Conservation (phyloP, 106 monocot genomes). For the Ottelia alismoides region DNA sequence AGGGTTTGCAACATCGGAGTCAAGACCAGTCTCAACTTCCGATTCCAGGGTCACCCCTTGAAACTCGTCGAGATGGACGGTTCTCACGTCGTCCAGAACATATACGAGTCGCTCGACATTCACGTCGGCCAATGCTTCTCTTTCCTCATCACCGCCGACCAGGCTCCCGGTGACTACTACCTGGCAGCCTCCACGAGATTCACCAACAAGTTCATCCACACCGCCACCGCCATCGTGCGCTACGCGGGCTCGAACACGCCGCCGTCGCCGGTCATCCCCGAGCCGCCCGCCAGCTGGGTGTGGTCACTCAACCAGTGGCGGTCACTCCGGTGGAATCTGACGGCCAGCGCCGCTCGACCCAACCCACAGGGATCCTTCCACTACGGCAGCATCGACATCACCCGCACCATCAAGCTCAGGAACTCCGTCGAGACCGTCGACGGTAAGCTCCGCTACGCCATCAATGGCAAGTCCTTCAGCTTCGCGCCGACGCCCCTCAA, state of each 20-base stretch:
- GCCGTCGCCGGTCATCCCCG: slow-evolving; percentile 21
- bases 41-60: slow-evolving; percentile 41
- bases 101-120: slow-evolving; percentile 24
- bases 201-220: slow-evolving; percentile 15
- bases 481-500: slow-evolving; percentile 21
- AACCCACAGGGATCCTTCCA: slow-evolving; percentile 49
- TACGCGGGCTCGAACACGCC: slow-evolving; percentile 19
- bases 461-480: slow-evolving; percentile 35
- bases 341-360: slow-evolving; percentile 36
- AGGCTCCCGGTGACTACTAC: slow-evolving; percentile 33
- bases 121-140: slow-evolving; percentile 44
- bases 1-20: slow-evolving; percentile 53
- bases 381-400: slow-evolving; percentile 39
- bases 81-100: slow-evolving; percentile 53
- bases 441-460: slow-evolving; percentile 29
- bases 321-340: slow-evolving; percentile 36
- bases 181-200: slow-evolving; percentile 37
- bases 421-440: slow-evolving; percentile 10
- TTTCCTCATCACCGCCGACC: slow-evolving; percentile 34
- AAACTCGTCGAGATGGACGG: slow-evolving; percentile 61
- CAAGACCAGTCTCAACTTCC: slow-evolving; percentile 42
- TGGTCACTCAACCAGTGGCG: slow-evolving; percentile 35
- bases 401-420: slow-evolving; percentile 27
- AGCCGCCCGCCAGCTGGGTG: slow-evolving; percentile 18
- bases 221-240: slow-evolving; percentile 16